A percentile compares a stretch with the other conserved stretches of the same genome.
Evolutionary conservation across 208 protist species (phyloP).

Genomic region (Leishmania martiniquensis): DNA sequence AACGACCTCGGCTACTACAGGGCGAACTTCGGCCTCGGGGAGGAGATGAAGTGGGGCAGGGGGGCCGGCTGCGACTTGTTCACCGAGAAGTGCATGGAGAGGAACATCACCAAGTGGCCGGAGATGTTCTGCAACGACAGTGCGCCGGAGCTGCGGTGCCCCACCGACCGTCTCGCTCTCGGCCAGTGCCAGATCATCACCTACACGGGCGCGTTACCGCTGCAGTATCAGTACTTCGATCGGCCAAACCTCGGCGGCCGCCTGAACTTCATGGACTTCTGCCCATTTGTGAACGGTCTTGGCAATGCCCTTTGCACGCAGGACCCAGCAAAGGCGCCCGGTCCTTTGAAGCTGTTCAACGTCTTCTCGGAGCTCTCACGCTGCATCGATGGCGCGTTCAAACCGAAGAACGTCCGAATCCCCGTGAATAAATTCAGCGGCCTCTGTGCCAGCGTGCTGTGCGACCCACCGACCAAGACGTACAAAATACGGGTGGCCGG

Average conservation of each 20-base stretch:
- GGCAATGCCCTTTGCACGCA: conserved; percentile 23
- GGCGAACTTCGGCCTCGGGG: conserved; percentile 54
- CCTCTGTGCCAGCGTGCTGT: conserved; percentile 3
- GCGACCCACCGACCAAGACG: neutral
- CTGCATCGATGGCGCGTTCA: conserved; percentile 21
- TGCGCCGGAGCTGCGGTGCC: conserved; percentile 23
- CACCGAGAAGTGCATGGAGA: conserved; percentile 40
- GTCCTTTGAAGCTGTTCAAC: conserved; percentile 6
- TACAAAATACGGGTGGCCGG: conserved; percentile 11
- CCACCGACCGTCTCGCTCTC: conserved; percentile 25
- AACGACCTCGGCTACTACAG: conserved; percentile 83
- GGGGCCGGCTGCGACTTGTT: conserved; percentile 63
- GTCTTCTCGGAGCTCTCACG: conserved; percentile 2
- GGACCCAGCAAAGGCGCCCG: neutral
- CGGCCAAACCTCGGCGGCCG: conserved; percentile 13
- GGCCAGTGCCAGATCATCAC: conserved; percentile 30
- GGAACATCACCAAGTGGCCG: conserved; percentile 34
- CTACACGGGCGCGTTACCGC: conserved; percentile 10
- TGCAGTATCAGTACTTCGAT: conserved; percentile 58
- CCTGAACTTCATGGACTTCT: conserved; percentile 49
- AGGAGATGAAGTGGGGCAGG: conserved; percentile 73
- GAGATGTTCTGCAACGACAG: conserved; percentile 52
- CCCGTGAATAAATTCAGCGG: neutral
- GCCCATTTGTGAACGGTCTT: conserved; percentile 36
- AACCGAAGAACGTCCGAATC: neutral